Percentiles rank a stretch among this genome's conserved stretches.
phyloP scores from a whole-genome alignment of 805 yeast genomes.

The Wickerhamomyces alni region DNA sequence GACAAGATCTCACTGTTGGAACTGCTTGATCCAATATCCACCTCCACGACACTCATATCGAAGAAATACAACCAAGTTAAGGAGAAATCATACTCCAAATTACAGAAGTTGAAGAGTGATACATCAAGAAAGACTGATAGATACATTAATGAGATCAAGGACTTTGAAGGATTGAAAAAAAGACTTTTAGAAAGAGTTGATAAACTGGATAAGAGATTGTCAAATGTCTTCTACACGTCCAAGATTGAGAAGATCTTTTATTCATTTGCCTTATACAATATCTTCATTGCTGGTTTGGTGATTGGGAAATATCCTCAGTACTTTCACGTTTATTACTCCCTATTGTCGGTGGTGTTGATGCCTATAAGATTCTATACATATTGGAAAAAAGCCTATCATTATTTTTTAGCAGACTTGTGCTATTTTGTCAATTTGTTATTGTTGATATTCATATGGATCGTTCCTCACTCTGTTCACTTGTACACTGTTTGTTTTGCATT shows the following conservation, averaged over 20 bases:
- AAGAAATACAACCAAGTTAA: slow-evolving; percentile 22
- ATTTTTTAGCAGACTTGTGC: slow-evolving; percentile 87
- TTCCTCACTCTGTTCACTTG: slow-evolving; percentile 66
- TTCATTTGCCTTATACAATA: slow-evolving; percentile 59
- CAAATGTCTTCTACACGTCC: slow-evolving; percentile 34
- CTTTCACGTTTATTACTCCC: slow-evolving; percentile 73
- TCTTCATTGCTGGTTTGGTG: slow-evolving; percentile 67
- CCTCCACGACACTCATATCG: slow-evolving; percentile 16
- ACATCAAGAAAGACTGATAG: slow-evolving; percentile 15
- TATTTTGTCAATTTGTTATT: slow-evolving; percentile 78
- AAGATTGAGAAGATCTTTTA: slow-evolving; percentile 76
- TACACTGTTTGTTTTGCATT: slow-evolving; percentile 83
- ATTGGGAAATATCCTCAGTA: slow-evolving; percentile 73
- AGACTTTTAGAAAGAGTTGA: slow-evolving; percentile 27
- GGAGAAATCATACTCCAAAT: slow-evolving; percentile 14
- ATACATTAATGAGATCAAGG: slow-evolving; percentile 15
- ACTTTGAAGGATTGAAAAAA: slow-evolving; percentile 21
- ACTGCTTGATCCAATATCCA: slow-evolving; percentile 24
- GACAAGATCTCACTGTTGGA: slow-evolving; percentile 24
- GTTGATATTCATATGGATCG: slow-evolving; percentile 72
- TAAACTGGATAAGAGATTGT: slow-evolving; percentile 31
- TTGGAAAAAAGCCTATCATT: slow-evolving; percentile 73
- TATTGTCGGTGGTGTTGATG: slow-evolving; percentile 54
- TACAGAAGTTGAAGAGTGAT: slow-evolving; percentile 16
- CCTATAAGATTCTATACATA: slow-evolving; percentile 84